Conservation (phyloP, 2,329 filamentous ascomycete species). For the Hymenoscyphus fraxineus region DNA sequence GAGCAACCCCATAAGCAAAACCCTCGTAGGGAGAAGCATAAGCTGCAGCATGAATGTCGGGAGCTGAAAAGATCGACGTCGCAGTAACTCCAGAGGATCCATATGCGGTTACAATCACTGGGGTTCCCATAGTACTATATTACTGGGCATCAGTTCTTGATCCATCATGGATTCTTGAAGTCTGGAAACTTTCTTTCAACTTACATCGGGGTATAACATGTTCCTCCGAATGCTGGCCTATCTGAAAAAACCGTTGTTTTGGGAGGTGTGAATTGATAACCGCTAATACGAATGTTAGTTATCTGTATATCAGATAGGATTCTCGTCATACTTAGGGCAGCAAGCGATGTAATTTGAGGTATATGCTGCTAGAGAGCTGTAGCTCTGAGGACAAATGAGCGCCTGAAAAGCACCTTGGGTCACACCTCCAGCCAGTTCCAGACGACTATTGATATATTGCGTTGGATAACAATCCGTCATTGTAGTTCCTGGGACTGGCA, state of each 20-base stretch:
- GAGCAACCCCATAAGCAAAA: slow-evolving; percentile 19
- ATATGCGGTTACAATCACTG: slow-evolving; percentile 21
- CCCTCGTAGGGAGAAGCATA: slow-evolving; percentile 27
- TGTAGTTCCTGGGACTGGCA: slow-evolving; percentile 26
- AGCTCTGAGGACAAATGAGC: slow-evolving; percentile 25
- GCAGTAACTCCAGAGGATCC: slow-evolving; percentile 19
- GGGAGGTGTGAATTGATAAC: slow-evolving; percentile 20
- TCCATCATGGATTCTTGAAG: neutral
- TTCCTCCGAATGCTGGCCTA: slow-evolving; percentile 27
- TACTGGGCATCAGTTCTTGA: neutral
- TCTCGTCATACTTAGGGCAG: slow-evolving; percentile 24
- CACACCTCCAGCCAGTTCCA: slow-evolving; percentile 17
- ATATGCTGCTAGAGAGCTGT: slow-evolving; percentile 19
- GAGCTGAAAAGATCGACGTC: slow-evolving; percentile 22
- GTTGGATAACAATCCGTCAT: slow-evolving; percentile 26
- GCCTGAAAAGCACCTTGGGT: slow-evolving; percentile 25
- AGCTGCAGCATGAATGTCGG: slow-evolving; percentile 21
- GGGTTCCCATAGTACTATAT: slow-evolving; percentile 3
- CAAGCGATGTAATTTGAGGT: slow-evolving; percentile 30
- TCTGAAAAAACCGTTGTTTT: slow-evolving; percentile 10
- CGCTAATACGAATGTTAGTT: slow-evolving; percentile 8
- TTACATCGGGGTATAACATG: slow-evolving; percentile 23
- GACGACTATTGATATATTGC: slow-evolving; percentile 23
- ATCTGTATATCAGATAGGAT: neutral
- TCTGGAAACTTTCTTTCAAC: neutral